These are phyloP conservation scores for Juglanconis sp. DNA, from an alignment of 2,329 filamentous ascomycete genomes.

Conservation along the genomic window DNA sequence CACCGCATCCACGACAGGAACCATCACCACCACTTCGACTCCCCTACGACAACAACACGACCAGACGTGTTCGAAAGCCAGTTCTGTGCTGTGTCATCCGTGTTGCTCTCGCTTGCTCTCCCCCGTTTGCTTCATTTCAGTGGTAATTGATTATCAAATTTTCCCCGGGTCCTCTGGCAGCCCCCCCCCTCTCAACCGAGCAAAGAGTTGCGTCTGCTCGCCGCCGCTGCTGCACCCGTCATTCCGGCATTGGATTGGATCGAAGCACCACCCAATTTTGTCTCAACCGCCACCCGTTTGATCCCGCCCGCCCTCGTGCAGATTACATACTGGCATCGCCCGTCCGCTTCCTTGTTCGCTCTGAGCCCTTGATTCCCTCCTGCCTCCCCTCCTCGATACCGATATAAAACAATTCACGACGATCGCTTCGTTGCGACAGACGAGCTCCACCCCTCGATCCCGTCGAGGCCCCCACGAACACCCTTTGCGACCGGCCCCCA, in stretches of 20 bases:
- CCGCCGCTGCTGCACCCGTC: neutral
- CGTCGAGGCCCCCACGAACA: conserved; percentile 12
- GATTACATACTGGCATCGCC: conserved; percentile 9
- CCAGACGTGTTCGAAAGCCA: neutral
- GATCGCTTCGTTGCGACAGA: conserved; percentile 15
- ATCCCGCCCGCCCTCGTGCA: conserved; percentile 1
- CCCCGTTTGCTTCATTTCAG: neutral
- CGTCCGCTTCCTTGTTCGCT: conserved; percentile 15
- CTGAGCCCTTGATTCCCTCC: conserved; percentile 12
- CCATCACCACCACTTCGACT: conserved; percentile 2
- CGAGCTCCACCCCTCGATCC: neutral
- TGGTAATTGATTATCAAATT: neutral
- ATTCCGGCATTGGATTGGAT: neutral
- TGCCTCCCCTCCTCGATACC: conserved; percentile 10
- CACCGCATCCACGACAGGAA: neutral
- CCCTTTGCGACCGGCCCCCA: conserved; percentile 12
- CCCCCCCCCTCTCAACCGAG: neutral
- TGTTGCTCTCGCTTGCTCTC: neutral
- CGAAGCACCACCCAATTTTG: conserved; percentile 3
- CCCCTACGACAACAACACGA: too few relatives aligned
- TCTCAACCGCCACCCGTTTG: conserved; percentile 10
- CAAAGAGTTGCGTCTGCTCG: neutral
- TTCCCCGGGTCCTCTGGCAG: neutral
- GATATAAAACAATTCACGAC: conserved; percentile 9
- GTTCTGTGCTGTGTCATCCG: conserved; percentile 1